phyloP scores from a whole-genome alignment of 352 stramenopile genomes.

The Phytophthora syringae region DNA sequence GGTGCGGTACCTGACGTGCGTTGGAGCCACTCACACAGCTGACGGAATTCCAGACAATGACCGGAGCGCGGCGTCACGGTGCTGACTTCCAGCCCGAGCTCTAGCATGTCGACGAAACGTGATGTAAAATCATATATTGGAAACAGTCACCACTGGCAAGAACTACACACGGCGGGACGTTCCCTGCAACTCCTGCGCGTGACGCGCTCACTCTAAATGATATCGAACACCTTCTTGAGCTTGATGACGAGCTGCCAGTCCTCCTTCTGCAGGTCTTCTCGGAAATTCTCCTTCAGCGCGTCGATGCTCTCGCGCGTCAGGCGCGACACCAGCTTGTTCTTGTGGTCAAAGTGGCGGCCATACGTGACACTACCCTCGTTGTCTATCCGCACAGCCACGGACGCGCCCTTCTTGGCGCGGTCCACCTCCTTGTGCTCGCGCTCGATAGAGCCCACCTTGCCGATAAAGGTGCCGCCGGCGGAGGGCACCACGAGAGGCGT shows the following conservation, averaged over 20 bases:
- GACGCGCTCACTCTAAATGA: conserved; percentile 86
- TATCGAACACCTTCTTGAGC: conserved; percentile 99
- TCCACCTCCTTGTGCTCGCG: conserved; percentile 96
- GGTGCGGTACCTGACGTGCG: conserved; percentile 25
- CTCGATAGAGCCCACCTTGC: conserved; percentile 97
- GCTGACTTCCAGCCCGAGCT: conserved; percentile 26
- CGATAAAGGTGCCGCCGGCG: conserved; percentile 86
- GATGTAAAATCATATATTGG: conserved; percentile 34
- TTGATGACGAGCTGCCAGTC: conserved; percentile 99
- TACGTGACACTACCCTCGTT: conserved; percentile 97
- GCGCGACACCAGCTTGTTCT: conserved; percentile 86
- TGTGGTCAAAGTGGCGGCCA: conserved; percentile 97
- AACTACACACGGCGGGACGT: conserved; percentile 7
- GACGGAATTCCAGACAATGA: neutral
- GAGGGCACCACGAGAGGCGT: conserved; percentile 94
- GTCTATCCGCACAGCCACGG: conserved; percentile 97
- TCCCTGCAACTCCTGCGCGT: conserved; percentile 10
- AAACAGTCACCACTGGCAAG: conserved; percentile 19
- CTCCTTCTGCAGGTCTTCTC: conserved; percentile 97
- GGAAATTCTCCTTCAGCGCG: conserved; percentile 98
- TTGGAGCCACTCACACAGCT: neutral
- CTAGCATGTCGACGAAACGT: conserved; percentile 25
- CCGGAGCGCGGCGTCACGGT: conserved; percentile 7
- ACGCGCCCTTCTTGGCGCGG: conserved; percentile 93
- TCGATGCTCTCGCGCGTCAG: conserved; percentile 96